Base-by-base conservation (phyloP, 2,329 filamentous ascomycete species). In the Xylariaceae sp. region DNA sequence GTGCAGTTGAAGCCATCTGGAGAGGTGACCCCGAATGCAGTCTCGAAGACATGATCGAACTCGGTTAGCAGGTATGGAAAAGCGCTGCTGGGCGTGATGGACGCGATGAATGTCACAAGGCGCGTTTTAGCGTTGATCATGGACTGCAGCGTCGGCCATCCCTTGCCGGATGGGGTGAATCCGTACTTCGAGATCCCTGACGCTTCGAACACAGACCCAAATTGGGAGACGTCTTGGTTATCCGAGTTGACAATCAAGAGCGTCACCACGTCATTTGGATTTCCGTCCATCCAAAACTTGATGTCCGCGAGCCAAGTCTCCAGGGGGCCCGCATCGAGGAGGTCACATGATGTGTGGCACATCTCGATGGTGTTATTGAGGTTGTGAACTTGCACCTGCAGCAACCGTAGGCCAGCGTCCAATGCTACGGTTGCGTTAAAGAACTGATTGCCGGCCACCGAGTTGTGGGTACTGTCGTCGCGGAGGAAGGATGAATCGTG, bases 221-320 rank as follows among this genome's bases (percentile, higher is more conserved):
- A 80, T 15, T 83, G 73, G 8, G 76, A 67, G n/a, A 83, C 74
- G 1, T 76, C 69, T 12, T 86, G 70, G 37, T 57, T 63, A 56
- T 87, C 84, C 1, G 74, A 76, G 64, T 87, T 87, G 8, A 83
- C 85, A 43, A 87, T 68, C 69, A 92, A 70, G 13, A 92, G 67
- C 4, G 88, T 92, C 19, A 92, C 83, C 16, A 92, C 87, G 54
- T 92, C 88, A 72, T 86, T 84, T 3, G 83, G 77, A 69, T 92
- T 84, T 15, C 67, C 67, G 65, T 85, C 80, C 74, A 92, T 78
- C 88, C 88, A 92, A 13, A 65, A 68, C 64, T 82, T 84, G 68
- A 92, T 81, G 16, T 76, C 71, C 2, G 66, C 64, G 26, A 92
- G 75, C 86, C 87, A 92, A 47, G 72, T 70, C 53, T 79, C 72